Base-by-base conservation (phyloP, 1,284 basidiomycete genomes). In the Naganishia liquefaciens region DNA sequence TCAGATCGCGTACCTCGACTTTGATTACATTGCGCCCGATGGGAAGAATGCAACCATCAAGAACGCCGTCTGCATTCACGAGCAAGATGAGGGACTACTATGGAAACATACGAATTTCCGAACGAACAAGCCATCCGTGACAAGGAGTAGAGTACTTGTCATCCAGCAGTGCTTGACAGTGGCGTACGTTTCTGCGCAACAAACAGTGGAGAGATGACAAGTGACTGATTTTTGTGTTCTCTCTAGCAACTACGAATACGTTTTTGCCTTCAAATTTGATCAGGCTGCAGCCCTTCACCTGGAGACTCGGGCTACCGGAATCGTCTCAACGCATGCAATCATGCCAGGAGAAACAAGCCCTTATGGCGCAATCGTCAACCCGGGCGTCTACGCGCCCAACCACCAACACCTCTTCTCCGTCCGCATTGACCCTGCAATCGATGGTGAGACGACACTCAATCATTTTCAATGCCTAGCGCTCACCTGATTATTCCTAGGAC, bases 51-150 rank as follows among this genome's bases (percentile, higher is more conserved):
- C 68, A 51, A 66, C 52, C 17, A 62, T 69, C 47, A 68, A 72
- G 50, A 70, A 75, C 49, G 79, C 76, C 28, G 74, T 81, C 23
- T 81, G 80, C 70, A 72, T 78, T 49, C 79, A 81, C 69, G 80
- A 81, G 69, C 74, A 80, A 65, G 80, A 81, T 69, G 73, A 76
- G 39, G 80, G 80, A 1, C 69, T 80, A 39, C 71, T 72, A 46
- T 80, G 78, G 79, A 81, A 80, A 71, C 76, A 76, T 72, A 80
- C 79, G 69, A 77, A 81, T 72, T 80, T 74, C 72, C 74, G 80
- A 30, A 76, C 76, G 10, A 73, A 72, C 62, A 61, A 71, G 21
- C 70, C 76, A 1, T 67, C 72, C 33, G 75, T 78, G 10, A 73
- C 74, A 3, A 74, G 80, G n/a, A 69, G 70, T 39, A 74, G 80